Evolutionary conservation across 108 stramenopile genomes (phyloP), one percentile per base, ranked within the genome.

Genomic region (Skeletonema tropicum): DNA sequence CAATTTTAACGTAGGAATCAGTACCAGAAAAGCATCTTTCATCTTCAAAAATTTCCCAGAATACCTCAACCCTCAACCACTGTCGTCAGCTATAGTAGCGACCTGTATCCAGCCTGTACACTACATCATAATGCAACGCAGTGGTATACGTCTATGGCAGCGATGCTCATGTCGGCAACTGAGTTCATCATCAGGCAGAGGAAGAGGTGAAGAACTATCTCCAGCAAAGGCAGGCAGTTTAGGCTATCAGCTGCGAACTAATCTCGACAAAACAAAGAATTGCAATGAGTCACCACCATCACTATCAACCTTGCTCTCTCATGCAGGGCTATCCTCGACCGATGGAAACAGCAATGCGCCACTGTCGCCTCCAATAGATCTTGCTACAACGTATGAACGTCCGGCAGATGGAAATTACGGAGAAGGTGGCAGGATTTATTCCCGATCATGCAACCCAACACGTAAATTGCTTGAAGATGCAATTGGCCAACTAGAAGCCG

Each of bases 371-470:
- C 89, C 92, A 9, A 67, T 96, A 26, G 78, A 87, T 25, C 35
- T 93, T 0, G 90, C 92, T 13, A 91, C 92, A 11, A 96, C 95
- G 3, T 93, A 91, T 52, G 86, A 85, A 21, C 77, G 95, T 21
- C 91, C 92, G 2, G 71, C 91, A 3, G 77, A 85, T 77, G 92
- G 92, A 57, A 63, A 69, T 9, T 96, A 92, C 55, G 76, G 64
- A 52, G 86, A 74, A 38, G 52, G 59, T 33, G 84, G 89, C 38
- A 69, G 67, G 30, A 82, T 91, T 15, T 96, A 96, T 72, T 66
- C 88, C 15, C 65, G 95, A n/a, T 65, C 79, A 26, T 85, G 88
- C 65, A 96, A 93, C 85, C 90, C 95, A n/a, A 96, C 92, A 11
- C 73, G 91, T 33, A 72, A 82, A 58, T 26, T 87, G 41, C 62